Base-by-base conservation (phyloP, 2,329 filamentous ascomycete species). In the Xylaria sp. region DNA sequence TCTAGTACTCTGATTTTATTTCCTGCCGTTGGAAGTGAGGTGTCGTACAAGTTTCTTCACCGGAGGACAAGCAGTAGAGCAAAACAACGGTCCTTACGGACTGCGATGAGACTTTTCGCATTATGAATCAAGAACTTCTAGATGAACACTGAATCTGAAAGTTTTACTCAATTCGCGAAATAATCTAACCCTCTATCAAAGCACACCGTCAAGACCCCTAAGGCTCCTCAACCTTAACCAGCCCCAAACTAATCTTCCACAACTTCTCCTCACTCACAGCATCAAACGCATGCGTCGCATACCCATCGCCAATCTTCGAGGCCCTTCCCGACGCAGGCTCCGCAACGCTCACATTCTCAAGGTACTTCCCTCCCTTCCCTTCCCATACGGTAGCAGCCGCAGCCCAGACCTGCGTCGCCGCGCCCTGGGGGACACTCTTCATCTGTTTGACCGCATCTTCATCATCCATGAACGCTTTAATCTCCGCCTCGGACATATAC, bases 351-450 rank as follows among this genome's bases (percentile, higher is more conserved):
- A 79, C 79, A 61, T 84, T 71, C 15, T 74, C 74, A 25, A 84
- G 67, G 66, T 83, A 84, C 63, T 73, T 76, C 3, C 81, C 82
- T 2, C 81, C 83, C 64, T 75, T 79, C 2, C 75, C 78, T 70
- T 83, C 79, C 74, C 76, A 79, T 25, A 76, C 77, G 54, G 72
- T 75, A 2, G 69, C 74, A 2, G 80, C 66, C 0, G 79, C 81
- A 0, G 79, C 81, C 73, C 75, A 81, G 0, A 82, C 74, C 3
- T 75, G 75, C 9, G 82, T 84, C 0, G 82, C 80, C 19, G 82
- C 82, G 1, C 82, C 83, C 67, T 84, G 82, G 25, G 73, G 75
- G 3, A 33, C 0, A 70, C 42, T 63, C 59, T 73, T 78, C 57
- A 73, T 61, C 15, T 42, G 54, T 11, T 17, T 58, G 38, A 38